These are phyloP conservation scores for Colletotrichum sp. DNA, from an alignment of 2,329 filamentous ascomycete species.

Conservation along the genomic window DNA sequence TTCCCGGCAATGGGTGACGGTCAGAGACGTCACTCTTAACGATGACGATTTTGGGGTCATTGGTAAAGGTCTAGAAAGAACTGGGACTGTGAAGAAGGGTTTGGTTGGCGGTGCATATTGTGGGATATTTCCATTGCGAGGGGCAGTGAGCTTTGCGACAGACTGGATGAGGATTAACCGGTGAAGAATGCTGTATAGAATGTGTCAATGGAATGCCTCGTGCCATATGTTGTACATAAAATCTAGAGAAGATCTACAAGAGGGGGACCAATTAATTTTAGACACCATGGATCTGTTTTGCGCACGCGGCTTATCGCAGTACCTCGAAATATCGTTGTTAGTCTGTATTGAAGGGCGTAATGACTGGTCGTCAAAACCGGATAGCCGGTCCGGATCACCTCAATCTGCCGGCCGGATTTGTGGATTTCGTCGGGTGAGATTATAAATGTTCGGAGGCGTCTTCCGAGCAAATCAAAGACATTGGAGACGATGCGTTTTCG, in stretches of 20 bases:
- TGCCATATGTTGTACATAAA: neutral
- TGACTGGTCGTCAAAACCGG: neutral
- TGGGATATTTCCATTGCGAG: neutral
- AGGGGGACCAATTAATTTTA: neutral
- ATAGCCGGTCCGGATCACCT: neutral
- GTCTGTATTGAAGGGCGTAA: neutral
- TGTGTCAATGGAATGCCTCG: neutral
- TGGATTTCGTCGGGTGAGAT: neutral
- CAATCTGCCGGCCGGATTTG: neutral
- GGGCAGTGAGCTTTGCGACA: neutral
- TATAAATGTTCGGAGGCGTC: neutral
- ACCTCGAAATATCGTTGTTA: neutral
- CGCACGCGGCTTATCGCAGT: neutral
- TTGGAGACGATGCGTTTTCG: neutral
- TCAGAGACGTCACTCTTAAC: conserved; percentile 1
- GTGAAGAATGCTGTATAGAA: neutral
- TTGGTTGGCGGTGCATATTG: neutral
- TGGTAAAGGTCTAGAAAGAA: neutral
- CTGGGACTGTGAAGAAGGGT: neutral
- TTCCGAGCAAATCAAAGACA: neutral
- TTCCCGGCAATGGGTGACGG: conserved; percentile 15
- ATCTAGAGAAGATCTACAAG: neutral
- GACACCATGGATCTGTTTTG: neutral
- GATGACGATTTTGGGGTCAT: neutral
- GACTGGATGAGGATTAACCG: neutral